Evolutionary conservation across 345 rosid genomes (phyloP), one percentile per base, ranked within the genome.

Genomic region (Aquilaria sinensis): DNA sequence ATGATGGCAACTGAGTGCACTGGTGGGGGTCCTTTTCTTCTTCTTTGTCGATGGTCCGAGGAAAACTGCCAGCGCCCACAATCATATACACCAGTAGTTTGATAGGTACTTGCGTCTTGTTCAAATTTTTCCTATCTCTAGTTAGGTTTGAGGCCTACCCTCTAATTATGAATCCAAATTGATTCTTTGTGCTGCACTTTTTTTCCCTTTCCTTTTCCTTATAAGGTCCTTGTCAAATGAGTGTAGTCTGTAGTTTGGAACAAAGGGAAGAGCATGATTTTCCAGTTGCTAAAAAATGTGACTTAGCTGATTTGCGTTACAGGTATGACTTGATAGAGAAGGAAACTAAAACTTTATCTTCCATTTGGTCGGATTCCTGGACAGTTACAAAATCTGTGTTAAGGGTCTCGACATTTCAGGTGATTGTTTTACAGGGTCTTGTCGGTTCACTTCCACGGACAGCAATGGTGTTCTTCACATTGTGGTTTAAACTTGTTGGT

Each of bases 401-500:
- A 47, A 85, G 78, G 73, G 87, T 94, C 48, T 75, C 72, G 49
- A 94, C 99, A 12, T 90, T 94, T 71, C 97, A 90, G 75, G 64
- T 90, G 52, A 94, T 90, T 61, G 95, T 94, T 58, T 55, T 85
- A 76, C 96, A 94, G 72, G 97, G 97, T n/a, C 71, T 88, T 52
- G 78, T 94, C 15, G 97, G 99, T 61, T 83, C 95, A 12, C 71
- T 90, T 12, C 95, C 97, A 6, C 90, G 99, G 97, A 94, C 99
- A 4, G 97, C 95, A 9, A 83, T 90, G 97, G 97, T 94, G 47
- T 90, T 94, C 76, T 83, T 94, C 58, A 85, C 99, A 4, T 85
- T 94, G 95, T 90, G 97, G 99, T 90, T 94, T 68, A 92, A 90
- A 72, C 81, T 94, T 60, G 86, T 94, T 9, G 97, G 97, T 85